phyloP scores from a whole-genome alignment of 345 rosid species.

The Citrus trifoliata region DNA sequence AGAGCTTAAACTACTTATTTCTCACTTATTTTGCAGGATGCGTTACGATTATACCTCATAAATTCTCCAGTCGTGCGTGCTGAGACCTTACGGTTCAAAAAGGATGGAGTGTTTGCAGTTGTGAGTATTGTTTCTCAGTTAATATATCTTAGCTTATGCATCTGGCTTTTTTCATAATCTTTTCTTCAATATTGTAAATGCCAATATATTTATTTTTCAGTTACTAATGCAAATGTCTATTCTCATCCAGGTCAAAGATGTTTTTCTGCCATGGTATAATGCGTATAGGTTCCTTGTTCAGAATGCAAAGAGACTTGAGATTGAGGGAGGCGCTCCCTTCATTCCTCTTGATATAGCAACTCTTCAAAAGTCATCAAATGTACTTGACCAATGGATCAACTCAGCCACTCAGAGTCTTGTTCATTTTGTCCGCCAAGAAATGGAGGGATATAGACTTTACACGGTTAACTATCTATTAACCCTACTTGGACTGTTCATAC shows the following conservation, averaged over 20 bases:
- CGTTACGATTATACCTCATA: slow-evolving; percentile 84
- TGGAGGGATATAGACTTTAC: slow-evolving; percentile 93
- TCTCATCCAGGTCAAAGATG: slow-evolving; percentile 82
- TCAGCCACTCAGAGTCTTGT: slow-evolving; percentile 99
- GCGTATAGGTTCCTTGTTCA: slow-evolving; percentile 97
- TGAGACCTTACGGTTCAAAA: slow-evolving; percentile 89
- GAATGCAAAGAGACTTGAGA: slow-evolving; percentile 94
- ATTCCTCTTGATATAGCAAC: slow-evolving; percentile 57
- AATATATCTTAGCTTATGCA: slow-evolving; percentile 1
- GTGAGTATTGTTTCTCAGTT: slow-evolving; percentile 50
- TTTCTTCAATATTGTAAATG: not conserved
- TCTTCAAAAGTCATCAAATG: slow-evolving; percentile 71
- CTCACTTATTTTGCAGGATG: slow-evolving; percentile 55
- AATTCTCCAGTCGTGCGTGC: slow-evolving; percentile 99
- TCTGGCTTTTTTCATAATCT: not conserved
- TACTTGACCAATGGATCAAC: slow-evolving; percentile 97
- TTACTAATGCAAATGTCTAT: slow-evolving; percentile 8
- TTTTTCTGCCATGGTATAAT: slow-evolving; percentile 99
- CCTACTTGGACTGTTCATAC: not conserved
- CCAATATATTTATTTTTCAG: not conserved
- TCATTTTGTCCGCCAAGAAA: slow-evolving; percentile 80
- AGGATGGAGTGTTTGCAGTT: slow-evolving; percentile 87
- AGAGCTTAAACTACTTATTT: slow-evolving; percentile 9
- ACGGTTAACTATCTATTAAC: slow-evolving; percentile 51
- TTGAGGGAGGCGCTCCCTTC: slow-evolving; percentile 75